These are phyloP conservation scores for Pyrenopolyporus hunteri DNA, from an alignment of 495 filamentous ascomycete species.

Conservation along the genomic window DNA sequence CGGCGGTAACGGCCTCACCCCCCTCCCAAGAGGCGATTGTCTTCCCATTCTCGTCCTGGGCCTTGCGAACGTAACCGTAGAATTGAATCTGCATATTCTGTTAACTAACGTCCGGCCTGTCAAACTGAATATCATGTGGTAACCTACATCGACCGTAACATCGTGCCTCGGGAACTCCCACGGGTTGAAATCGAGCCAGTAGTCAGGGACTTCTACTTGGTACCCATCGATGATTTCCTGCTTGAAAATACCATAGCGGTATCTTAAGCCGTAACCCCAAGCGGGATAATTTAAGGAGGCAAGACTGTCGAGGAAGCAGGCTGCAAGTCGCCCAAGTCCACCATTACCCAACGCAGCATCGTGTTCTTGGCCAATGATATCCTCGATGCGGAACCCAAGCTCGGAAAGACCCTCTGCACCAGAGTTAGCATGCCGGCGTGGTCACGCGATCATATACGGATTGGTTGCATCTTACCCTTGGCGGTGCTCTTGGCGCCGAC, in stretches of 20 bases:
- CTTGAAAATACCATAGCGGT: slow-evolving; percentile 98
- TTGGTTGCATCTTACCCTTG: slow-evolving; percentile 58
- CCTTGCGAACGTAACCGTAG: slow-evolving; percentile 80
- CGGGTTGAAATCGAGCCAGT: slow-evolving; percentile 99
- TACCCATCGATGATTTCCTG: slow-evolving; percentile 98
- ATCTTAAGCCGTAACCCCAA: slow-evolving; percentile 95
- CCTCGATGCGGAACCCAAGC: slow-evolving; percentile 95
- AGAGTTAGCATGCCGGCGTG: slow-evolving; percentile 4
- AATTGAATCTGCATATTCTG: slow-evolving; percentile 72
- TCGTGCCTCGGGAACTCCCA: slow-evolving; percentile 98
- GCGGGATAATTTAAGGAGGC: slow-evolving; percentile 93
- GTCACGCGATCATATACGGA: background rate
- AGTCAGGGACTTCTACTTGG: slow-evolving; percentile 96
- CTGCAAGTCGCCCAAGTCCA: slow-evolving; percentile 90
- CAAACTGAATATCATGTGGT: background rate
- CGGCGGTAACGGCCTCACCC: slow-evolving; percentile 89
- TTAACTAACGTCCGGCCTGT: slow-evolving; percentile 16
- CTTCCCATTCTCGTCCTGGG: slow-evolving; percentile 77
- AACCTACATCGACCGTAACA: slow-evolving; percentile 77
- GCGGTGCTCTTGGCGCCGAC: slow-evolving; percentile 85
- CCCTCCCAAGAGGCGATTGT: slow-evolving; percentile 78
- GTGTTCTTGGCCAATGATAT: slow-evolving; percentile 92
- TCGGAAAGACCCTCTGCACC: slow-evolving; percentile 76
- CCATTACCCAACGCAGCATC: slow-evolving; percentile 97
- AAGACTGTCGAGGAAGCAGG: slow-evolving; percentile 95